Evolutionary conservation across 805 yeast species (phyloP).

Genomic region (Candida patagonica): DNA sequence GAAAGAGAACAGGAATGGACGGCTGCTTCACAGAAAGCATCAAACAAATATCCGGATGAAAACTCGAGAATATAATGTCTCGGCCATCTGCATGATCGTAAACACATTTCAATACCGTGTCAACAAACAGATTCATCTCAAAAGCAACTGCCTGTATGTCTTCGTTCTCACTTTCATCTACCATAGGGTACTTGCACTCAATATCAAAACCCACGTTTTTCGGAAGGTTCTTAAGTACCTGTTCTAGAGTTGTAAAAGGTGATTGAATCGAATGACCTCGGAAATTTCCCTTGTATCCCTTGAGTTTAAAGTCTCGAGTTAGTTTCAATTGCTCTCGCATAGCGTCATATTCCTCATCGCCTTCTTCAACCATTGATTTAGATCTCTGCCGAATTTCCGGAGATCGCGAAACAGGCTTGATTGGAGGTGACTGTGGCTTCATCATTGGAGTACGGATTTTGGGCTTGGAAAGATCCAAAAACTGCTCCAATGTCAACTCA

Average conservation of each 20-base stretch:
- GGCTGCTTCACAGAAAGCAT: conserved; percentile 87
- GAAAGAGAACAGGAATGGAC: conserved; percentile 77
- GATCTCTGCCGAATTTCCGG: conserved; percentile 31
- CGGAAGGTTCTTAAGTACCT: conserved; percentile 75
- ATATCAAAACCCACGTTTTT: conserved; percentile 83
- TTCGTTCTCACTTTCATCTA: conserved; percentile 83
- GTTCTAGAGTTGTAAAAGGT: conserved; percentile 79
- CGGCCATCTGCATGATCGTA: conserved; percentile 72
- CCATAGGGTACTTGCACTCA: conserved; percentile 91
- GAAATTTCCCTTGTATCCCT: conserved; percentile 86
- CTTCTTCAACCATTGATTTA: conserved; percentile 30
- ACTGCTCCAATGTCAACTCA: conserved; percentile 80
- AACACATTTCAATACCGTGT: conserved; percentile 70
- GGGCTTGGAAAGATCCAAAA: conserved; percentile 25
- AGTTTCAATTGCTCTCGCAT: conserved; percentile 61
- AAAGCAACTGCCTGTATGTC: conserved; percentile 78
- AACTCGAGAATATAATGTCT: conserved; percentile 83
- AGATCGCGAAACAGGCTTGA: conserved; percentile 5
- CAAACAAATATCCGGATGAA: conserved; percentile 89
- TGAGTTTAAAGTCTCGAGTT: conserved; percentile 80
- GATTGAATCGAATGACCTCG: conserved; percentile 88
- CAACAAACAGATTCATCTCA: conserved; percentile 81
- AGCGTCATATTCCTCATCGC: conserved; percentile 24
- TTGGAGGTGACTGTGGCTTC: conserved; percentile 6
- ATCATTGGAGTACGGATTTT: background rate